A percentile compares a stretch with the other conserved stretches of the same genome.
Evolutionary conservation across 208 protist species (phyloP).

Genomic region (Acanthamoeba healyi): DNA sequence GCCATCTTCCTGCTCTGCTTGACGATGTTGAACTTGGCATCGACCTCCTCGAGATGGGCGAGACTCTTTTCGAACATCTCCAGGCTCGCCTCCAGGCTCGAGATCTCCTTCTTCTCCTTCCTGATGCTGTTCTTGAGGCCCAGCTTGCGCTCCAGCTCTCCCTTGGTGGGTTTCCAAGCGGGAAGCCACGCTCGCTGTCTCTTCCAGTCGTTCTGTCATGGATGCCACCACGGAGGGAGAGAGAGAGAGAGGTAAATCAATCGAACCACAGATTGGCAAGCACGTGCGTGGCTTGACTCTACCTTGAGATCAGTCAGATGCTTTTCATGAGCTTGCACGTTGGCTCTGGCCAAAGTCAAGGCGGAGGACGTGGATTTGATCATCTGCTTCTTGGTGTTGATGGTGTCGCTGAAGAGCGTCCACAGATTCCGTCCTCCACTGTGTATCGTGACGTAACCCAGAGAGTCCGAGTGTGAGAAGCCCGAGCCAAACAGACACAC

Average conservation of each 20-base stretch:
- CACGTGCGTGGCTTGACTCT: neutral
- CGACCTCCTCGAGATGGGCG: slow-evolving; percentile 24
- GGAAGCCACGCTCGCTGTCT: neutral
- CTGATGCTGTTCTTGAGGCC: slow-evolving; percentile 58
- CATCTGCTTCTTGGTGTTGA: neutral
- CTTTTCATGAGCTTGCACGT: neutral
- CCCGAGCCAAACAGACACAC: no score
- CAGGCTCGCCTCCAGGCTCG: slow-evolving; percentile 35
- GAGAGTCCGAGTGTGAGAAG: no score
- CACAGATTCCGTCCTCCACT: no score
- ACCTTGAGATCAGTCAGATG: slow-evolving; percentile 39
- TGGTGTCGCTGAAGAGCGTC: neutral
- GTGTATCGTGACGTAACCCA: no score
- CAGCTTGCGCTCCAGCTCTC: slow-evolving; percentile 42
- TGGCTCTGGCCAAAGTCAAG: neutral
- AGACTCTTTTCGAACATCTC: slow-evolving; percentile 47
- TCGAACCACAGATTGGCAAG: neutral
- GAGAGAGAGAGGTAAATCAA: neutral
- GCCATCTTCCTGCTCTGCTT: slow-evolving; percentile 26
- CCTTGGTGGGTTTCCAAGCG: slow-evolving; percentile 31
- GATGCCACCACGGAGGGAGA: neutral
- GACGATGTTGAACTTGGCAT: slow-evolving; percentile 41
- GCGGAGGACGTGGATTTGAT: slow-evolving; percentile 5
- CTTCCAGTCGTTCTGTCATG: slow-evolving; percentile 14
- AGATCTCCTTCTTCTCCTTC: slow-evolving; percentile 60